These are phyloP conservation scores for Tolypocladium inflatum DNA, from an alignment of 2,329 filamentous ascomycete genomes.

Conservation along the genomic window DNA sequence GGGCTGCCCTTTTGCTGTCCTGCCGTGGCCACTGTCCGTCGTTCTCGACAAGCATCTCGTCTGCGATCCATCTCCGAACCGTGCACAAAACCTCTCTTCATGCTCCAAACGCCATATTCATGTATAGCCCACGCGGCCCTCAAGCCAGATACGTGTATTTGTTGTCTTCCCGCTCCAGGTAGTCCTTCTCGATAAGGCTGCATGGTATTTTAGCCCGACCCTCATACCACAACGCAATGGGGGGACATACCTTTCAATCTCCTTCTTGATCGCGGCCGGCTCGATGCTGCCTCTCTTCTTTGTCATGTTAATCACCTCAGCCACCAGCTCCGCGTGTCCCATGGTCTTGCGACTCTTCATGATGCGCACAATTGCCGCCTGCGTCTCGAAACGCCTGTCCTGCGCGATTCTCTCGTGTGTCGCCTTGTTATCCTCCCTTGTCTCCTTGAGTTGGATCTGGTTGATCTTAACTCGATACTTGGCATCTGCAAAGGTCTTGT, in stretches of 20 bases:
- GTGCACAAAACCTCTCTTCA: neutral
- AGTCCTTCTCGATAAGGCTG: conserved; percentile 87
- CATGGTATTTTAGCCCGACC: neutral
- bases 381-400: conserved; percentile 91
- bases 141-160: conserved; percentile 59
- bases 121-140: neutral
- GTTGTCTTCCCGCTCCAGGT: conserved; percentile 71
- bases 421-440: conserved; percentile 85
- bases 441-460: conserved; percentile 95
- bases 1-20: neutral
- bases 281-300: conserved; percentile 80
- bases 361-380: conserved; percentile 92
- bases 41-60: neutral
- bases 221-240: neutral
- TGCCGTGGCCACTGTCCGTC: neutral
- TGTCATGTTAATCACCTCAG: conserved; percentile 87
- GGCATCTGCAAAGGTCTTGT: conserved; percentile 64
- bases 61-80: neutral
- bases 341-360: conserved; percentile 93
- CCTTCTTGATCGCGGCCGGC: conserved; percentile 83
- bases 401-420: conserved; percentile 84
- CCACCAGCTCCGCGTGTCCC: conserved; percentile 75
- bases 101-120: neutral
- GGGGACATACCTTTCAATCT: conserved; percentile 74
- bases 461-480: conserved; percentile 97